A percentile compares a stretch with the other conserved stretches of the same genome.
phyloP scores from a whole-genome alignment of 2,329 filamentous ascomycete genomes.

The Verticillium longisporum region DNA sequence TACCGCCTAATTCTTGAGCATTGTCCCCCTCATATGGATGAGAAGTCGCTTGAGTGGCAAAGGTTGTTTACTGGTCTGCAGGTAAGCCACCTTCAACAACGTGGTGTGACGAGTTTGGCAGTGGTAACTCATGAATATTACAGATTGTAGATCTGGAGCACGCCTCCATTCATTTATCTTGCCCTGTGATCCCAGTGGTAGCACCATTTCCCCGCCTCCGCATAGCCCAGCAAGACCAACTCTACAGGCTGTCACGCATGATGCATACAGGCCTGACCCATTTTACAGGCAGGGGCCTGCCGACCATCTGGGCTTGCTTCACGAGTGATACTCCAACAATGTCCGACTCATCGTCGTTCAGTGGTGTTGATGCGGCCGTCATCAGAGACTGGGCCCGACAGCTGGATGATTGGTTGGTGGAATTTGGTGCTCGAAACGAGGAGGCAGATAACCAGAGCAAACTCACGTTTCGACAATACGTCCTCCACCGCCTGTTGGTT shows the following conservation, averaged over 20 bases:
- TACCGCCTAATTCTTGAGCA: constrained; percentile 33
- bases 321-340: constrained; percentile 14
- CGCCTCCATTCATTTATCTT: constrained; percentile 32
- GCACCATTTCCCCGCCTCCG: constrained; percentile 28
- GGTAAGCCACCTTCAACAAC: constrained; percentile 1
- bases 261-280: constrained; percentile 35
- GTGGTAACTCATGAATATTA: constrained; percentile 10
- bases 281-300: constrained; percentile 32
- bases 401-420: constrained; percentile 33
- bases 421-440: constrained; percentile 23
- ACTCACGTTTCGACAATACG: constrained; percentile 32
- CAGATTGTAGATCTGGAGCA: constrained; percentile 38
- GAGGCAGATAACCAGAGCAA: constrained; percentile 25
- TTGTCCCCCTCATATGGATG: constrained; percentile 29
- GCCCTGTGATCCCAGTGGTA: constrained; percentile 31
- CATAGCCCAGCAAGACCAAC: constrained; percentile 28
- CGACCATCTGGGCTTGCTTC: constrained; percentile 36
- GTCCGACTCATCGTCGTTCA: constrained; percentile 21
- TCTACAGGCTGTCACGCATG: constrained; percentile 34
- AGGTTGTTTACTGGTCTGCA: constrained; percentile 26
- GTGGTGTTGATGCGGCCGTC: constrained; percentile 29
- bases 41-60: constrained; percentile 30
- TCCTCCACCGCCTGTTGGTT: constrained; percentile 31
- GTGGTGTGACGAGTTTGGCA: not conserved
- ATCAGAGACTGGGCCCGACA: constrained; percentile 34